Evolutionary conservation across 2,329 filamentous ascomycete species (phyloP).

Genomic region (Verticillium nubilum): DNA sequence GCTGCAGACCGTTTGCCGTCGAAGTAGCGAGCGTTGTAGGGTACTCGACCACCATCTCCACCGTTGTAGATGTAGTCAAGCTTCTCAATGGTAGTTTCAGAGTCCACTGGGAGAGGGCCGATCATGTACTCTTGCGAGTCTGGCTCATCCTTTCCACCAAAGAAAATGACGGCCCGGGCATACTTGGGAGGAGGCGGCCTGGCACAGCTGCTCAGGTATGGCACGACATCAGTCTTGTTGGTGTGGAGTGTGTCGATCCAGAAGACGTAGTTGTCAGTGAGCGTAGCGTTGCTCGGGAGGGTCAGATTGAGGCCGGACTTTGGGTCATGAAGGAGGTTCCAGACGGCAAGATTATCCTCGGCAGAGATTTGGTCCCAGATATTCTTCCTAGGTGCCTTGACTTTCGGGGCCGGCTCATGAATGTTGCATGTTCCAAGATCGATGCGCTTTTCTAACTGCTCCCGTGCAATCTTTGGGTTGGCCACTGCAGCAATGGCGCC

Average conservation of each 20-base stretch:
- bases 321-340: slow-evolving; percentile 34
- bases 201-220: slow-evolving; percentile 33
- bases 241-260: slow-evolving; percentile 40
- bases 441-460: background rate
- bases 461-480: background rate
- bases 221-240: slow-evolving; percentile 41
- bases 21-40: slow-evolving; percentile 27
- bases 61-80: slow-evolving; percentile 39
- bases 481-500: background rate
- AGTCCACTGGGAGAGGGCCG: slow-evolving; percentile 38
- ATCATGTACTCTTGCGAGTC: slow-evolving; percentile 43
- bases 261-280: slow-evolving; percentile 40
- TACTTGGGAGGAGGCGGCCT: slow-evolving; percentile 29
- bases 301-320: slow-evolving; percentile 39
- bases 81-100: slow-evolving; percentile 28
- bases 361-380: slow-evolving; percentile 34
- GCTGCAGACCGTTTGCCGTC: slow-evolving; percentile 23
- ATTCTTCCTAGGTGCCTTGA: slow-evolving; percentile 32
- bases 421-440: slow-evolving; percentile 5
- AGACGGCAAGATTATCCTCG: slow-evolving; percentile 36
- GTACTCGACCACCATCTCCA: slow-evolving; percentile 28
- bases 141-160: slow-evolving; percentile 34
- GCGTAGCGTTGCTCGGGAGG: slow-evolving; percentile 23
- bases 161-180: slow-evolving; percentile 39
- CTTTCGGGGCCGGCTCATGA: slow-evolving; percentile 7